Evolutionary conservation across 768 basidiomycete genomes (phyloP).

Genomic region (Mycena polygramma): DNA sequence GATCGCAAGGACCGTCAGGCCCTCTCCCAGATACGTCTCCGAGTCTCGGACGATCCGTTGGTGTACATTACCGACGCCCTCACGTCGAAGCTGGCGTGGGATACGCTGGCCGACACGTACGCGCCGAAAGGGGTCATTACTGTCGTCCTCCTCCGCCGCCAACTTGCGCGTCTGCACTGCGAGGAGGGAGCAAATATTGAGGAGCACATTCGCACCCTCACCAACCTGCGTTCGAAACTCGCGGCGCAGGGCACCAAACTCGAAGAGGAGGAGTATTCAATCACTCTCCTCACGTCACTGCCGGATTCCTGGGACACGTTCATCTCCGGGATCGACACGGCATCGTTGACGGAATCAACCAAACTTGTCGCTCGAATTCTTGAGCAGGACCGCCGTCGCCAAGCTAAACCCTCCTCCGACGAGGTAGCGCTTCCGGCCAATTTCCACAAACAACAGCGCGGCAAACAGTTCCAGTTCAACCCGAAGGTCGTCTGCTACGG

Average conservation of each 20-base stretch:
- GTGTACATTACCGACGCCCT: constrained; percentile 18
- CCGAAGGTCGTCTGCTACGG: not conserved
- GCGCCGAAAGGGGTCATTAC: constrained; percentile 16
- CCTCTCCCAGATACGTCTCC: constrained; percentile 44
- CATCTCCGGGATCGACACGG: constrained; percentile 39
- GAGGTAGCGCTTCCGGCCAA: not conserved
- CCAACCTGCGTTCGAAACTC: constrained; percentile 40
- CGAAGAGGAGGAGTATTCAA: constrained; percentile 46
- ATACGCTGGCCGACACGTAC: constrained; percentile 40
- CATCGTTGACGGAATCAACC: constrained; percentile 35
- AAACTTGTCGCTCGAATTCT: constrained; percentile 44
- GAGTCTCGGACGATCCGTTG: constrained; percentile 16
- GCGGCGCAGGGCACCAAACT: constrained; percentile 39
- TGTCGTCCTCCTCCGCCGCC: constrained; percentile 9
- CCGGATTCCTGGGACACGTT: constrained; percentile 43
- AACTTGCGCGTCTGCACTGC: constrained; percentile 9
- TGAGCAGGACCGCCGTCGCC: constrained; percentile 37
- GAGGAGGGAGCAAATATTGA: constrained; percentile 38
- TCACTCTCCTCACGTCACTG: constrained; percentile 43
- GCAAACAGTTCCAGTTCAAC: constrained; percentile 23
- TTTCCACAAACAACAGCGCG: not conserved
- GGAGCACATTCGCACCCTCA: constrained; percentile 47
- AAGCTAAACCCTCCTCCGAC: constrained; percentile 22
- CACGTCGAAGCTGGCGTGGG: constrained; percentile 43
- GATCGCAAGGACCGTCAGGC: constrained; percentile 46